Evolutionary conservation across 305 asterid genomes (phyloP).

Genomic region (Fraxinus ornus): DNA sequence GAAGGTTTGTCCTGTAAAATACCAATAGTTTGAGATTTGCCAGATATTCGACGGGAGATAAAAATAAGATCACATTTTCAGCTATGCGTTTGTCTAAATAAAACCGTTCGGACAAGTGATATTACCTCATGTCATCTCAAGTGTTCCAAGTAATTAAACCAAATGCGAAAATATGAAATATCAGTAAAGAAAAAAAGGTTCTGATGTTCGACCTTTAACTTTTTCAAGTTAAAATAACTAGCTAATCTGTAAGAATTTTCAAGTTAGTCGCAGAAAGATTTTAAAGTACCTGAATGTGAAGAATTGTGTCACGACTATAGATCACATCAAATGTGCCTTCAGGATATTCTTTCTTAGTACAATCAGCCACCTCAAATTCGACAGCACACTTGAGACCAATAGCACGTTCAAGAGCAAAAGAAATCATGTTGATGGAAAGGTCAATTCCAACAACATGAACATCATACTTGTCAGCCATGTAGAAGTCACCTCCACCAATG

Average conservation of each 20-base stretch:
- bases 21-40: not conserved
- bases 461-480: conserved; percentile 86
- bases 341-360: conserved; percentile 84
- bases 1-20: conserved; percentile 81
- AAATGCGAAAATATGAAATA: not conserved
- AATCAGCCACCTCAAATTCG: conserved; percentile 98
- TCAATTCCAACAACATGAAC: conserved; percentile 94
- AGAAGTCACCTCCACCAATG: conserved; percentile 97
- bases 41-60: not conserved
- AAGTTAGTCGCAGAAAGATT: conserved; percentile 14
- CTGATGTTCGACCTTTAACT: not conserved
- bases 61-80: not conserved
- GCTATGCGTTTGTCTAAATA: not conserved
- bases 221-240: not conserved
- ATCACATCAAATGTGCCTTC: conserved; percentile 79
- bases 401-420: conserved; percentile 89
- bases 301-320: conserved; percentile 95
- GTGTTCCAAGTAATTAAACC: not conserved
- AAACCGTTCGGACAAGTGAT: not conserved
- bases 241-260: not conserved
- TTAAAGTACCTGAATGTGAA: conserved; percentile 77
- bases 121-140: not conserved
- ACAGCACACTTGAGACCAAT: conserved; percentile 85
- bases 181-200: no score
- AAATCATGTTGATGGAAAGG: conserved; percentile 89